These are phyloP conservation scores for Kingdonia uniflora DNA, from an alignment of 164 flowering plant genomes.

Conservation along the genomic window DNA sequence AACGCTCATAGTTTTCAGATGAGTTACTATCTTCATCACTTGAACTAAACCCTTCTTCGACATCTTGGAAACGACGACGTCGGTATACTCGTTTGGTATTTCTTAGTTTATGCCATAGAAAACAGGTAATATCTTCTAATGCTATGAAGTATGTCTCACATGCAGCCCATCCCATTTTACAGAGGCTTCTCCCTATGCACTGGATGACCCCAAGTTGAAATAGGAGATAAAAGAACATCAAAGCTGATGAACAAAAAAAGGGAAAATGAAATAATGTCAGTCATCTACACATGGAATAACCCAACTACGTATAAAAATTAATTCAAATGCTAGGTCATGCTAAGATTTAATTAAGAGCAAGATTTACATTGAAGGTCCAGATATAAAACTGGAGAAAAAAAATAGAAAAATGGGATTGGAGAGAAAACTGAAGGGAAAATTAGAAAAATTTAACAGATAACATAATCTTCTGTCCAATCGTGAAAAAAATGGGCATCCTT, in stretches of 20 bases:
- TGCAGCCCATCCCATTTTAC: slow-evolving; percentile 58
- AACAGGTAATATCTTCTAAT: slow-evolving; percentile 31
- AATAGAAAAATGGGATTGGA: neutral
- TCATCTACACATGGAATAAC: too few relatives aligned
- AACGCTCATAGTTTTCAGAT: slow-evolving; percentile 2
- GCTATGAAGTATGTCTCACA: slow-evolving; percentile 48
- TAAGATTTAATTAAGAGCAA: too few relatives aligned
- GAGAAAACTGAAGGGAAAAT: too few relatives aligned
- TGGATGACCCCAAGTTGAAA: slow-evolving; percentile 56
- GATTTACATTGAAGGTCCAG: too few relatives aligned
- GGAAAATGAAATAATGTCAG: too few relatives aligned
- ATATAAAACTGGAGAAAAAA: neutral
- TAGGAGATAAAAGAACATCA: slow-evolving; percentile 46
- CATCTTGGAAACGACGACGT: slow-evolving; percentile 24
- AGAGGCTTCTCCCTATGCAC: slow-evolving; percentile 52
- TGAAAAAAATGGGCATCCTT: too few relatives aligned
- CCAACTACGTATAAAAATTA: too few relatives aligned
- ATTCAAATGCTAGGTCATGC: too few relatives aligned
- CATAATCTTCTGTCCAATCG: too few relatives aligned
- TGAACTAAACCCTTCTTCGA: slow-evolving; percentile 35
- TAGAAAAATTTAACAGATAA: too few relatives aligned
- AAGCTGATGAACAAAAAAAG: slow-evolving; percentile 22
- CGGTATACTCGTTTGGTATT: slow-evolving; percentile 52
- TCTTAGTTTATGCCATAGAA: slow-evolving; percentile 45
- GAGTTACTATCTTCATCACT: slow-evolving; percentile 18